Evolutionary conservation across 176 grass and related monocot genomes (phyloP), one percentile per base, ranked within the genome.

Genomic region (Elaeis guineensis): DNA sequence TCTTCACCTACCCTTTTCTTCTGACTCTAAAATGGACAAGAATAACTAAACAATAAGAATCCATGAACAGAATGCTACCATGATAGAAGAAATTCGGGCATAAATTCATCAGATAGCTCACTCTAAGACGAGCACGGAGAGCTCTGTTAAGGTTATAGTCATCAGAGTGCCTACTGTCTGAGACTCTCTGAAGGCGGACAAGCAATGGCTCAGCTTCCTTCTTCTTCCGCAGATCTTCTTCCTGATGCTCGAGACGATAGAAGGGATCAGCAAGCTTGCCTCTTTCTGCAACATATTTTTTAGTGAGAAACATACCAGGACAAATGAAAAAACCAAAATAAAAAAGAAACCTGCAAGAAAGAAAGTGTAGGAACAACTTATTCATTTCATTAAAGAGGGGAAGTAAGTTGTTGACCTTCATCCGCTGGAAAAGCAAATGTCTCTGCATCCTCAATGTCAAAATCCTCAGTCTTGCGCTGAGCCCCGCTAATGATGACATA

Each of bases 201-300:
- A 98, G 66, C 71, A 98, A 61, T 29, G 93, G 93, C 2, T 92
- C 93, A 29, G 77, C 79, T 77, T 89, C 93, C 86, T 92, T 98
- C 82, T 98, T 98, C 76, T 98, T 92, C 18, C 77, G 59, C 62
- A 86, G 39, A 82, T 98, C 87, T 77, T 89, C 87, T 83, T 83
- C 93, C 63, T 85, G 87, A 68, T 98, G 93, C 50, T 98, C 93
- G 17, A 98, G 87, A 62, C 82, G 73, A 66, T 98, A 92, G 80
- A 98, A 92, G 35, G 93, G 93, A 75, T 98, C 93, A 0, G 70
- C 78, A 17, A 98, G 81, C 76, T 92, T 98, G 55, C 89, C 93
- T 78, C 76, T 79, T 73, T 98, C 93, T 96, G 79, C 35, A 67
- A n/a, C 58, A 62, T 75, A 3, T 28, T 60, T 58, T 65, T 50